Evolutionary conservation across 257 asterid genomes (phyloP).

Genomic region (Hygrophila difformis): DNA sequence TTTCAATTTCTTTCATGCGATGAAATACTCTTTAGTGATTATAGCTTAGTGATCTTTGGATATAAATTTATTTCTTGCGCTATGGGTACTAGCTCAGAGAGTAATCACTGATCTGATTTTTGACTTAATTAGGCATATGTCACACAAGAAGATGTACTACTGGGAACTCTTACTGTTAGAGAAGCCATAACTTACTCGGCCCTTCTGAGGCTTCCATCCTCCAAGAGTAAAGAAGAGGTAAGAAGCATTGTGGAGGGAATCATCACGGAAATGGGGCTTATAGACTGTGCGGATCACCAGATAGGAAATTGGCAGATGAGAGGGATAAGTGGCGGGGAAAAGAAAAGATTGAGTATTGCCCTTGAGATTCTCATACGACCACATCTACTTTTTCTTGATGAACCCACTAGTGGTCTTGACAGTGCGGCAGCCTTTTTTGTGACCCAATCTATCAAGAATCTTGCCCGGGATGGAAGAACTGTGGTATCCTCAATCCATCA

Average conservation of each 20-base stretch:
- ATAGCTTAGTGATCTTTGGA: too few species aligned
- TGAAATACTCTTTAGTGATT: too few species aligned
- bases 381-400: slow-evolving; percentile 64
- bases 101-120: not conserved
- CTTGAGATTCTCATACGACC: slow-evolving; percentile 63
- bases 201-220: slow-evolving; percentile 48
- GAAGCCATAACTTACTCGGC: slow-evolving; percentile 69
- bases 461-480: slow-evolving; percentile 70
- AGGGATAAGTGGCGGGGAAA: slow-evolving; percentile 81
- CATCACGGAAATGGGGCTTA: slow-evolving; percentile 65
- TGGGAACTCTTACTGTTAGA: slow-evolving; percentile 70
- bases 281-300: slow-evolving; percentile 54
- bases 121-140: slow-evolving; percentile 52
- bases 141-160: slow-evolving; percentile 65
- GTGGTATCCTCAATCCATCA: slow-evolving; percentile 73
- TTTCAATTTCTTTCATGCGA: too few species aligned
- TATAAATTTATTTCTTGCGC: too few species aligned
- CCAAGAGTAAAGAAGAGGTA: slow-evolving; percentile 35
- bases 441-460: slow-evolving; percentile 53
- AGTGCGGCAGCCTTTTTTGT: slow-evolving; percentile 82
- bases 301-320: slow-evolving; percentile 72
- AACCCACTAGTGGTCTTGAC: slow-evolving; percentile 77
- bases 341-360: slow-evolving; percentile 65
- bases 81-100: too few species aligned
- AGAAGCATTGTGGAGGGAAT: slow-evolving; percentile 46